phyloP scores from a whole-genome alignment of 78 protist genomes.

The slime mould (Dictyostelium discoideum) region DNA sequence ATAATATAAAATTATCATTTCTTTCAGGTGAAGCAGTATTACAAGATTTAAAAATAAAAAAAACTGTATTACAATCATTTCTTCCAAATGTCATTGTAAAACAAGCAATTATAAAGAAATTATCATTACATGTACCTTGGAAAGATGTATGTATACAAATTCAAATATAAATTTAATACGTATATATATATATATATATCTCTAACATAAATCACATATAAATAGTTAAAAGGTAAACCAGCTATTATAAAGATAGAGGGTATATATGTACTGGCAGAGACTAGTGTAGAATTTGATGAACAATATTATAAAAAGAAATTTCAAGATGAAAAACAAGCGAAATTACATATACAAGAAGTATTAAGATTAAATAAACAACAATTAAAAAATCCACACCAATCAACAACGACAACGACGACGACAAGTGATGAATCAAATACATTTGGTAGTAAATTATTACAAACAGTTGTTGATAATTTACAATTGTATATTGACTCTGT shows the following conservation, averaged over 20 bases:
- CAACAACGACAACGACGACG: not conserved
- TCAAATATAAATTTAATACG: no score
- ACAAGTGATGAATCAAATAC: not conserved
- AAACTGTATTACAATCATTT: slow-evolving; percentile 29
- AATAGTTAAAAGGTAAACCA: slow-evolving; percentile 48
- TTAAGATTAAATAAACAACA: not conserved
- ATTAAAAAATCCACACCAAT: not conserved
- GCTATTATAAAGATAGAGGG: slow-evolving; percentile 67
- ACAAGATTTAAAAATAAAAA: slow-evolving; percentile 63
- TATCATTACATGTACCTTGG: slow-evolving; percentile 71
- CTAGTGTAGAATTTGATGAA: slow-evolving; percentile 53
- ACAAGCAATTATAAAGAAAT: slow-evolving; percentile 58
- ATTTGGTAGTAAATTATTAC: slow-evolving; percentile 55
- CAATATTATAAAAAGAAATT: slow-evolving; percentile 44
- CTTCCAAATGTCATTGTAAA: slow-evolving; percentile 60
- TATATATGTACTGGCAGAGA: slow-evolving; percentile 67
- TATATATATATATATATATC: no score
- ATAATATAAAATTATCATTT: slow-evolving; percentile 50
- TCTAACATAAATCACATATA: not conserved
- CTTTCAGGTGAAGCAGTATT: slow-evolving; percentile 59
- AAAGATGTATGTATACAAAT: slow-evolving; percentile 23
- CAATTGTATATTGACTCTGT: slow-evolving; percentile 68
- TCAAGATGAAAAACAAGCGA: slow-evolving; percentile 61
- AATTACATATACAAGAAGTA: slow-evolving; percentile 25
- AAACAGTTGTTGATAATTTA: slow-evolving; percentile 62